Evolutionary conservation across 2,329 filamentous ascomycete species (phyloP), one percentile per base, ranked within the genome.

Genomic region (Cylindrodendrum hubeiense): DNA sequence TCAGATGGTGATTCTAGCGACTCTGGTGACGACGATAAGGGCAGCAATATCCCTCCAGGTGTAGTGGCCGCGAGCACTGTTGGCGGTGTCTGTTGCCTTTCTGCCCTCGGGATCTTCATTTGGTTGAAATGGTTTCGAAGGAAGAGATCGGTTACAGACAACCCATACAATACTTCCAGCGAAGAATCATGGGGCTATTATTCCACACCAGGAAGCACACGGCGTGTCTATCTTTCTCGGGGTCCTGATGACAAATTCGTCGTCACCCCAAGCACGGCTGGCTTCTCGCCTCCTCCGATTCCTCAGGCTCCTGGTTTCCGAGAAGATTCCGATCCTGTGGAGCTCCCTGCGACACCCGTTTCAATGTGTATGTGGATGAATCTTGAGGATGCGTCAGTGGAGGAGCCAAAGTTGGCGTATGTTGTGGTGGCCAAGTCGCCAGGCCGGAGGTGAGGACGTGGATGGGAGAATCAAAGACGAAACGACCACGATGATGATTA

Each of bases 291-390:
- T 24, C 55, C 65, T 7, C 58, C 69, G 22, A 49, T 43, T 24
- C 54, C 46, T 8, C 34, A 39, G 15, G 52, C 30, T 51, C 17
- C 22, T 21, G 30, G 21, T 19, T 21, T 47, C 37, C 22, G 24
- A 19, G 57, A 65, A 17, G 44, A 63, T 4, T 56, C 65, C 30
- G 67, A 67, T 21, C 73, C 71, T 13, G 67, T 73, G 17, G 73
- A 75, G 54, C 70, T 75, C 22, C 73, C 73, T 2, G 73, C 73
- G 13, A 75, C 73, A 9, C 73, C 73, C 10, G 73, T 75, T 7
- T 75, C 73, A 17, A 66, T 73, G 33, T 75, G 70, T n/a, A 74
- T 73, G 69, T 75, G 73, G 73, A 67, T 64, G 46, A 63, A 69
- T 15, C 56, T 75, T 8, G 73, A 75, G 57, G 60, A 73, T 22